Evolutionary conservation across 768 basidiomycete genomes (phyloP), one percentile per base, ranked within the genome.

Genomic region (Flagelloscypha sp.): DNA sequence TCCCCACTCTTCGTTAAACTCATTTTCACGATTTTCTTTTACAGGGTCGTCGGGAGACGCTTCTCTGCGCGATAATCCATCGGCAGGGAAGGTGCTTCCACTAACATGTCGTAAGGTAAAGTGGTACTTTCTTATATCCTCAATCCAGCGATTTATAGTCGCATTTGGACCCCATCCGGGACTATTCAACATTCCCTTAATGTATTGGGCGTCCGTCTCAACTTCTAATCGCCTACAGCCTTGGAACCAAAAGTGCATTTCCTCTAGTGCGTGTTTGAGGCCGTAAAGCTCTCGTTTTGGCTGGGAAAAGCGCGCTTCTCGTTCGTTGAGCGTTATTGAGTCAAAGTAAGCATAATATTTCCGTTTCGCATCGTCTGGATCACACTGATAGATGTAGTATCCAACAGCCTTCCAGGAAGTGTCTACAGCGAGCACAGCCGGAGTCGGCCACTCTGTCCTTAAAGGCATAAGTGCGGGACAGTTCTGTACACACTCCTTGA

Each of bases 271-370:
- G 0, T 54, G 42, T 31, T 42, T 62, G 0, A 60, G 25, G 1
- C 62, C 54, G 33, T 57, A 64, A 0, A 62, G 43, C 41, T 63
- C 59, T 0, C 60, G 28, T 24, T 64, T 63, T 0, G 55, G 46
- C 27, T 63, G 59, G 3, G 55, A 58, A 40, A 57, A 62, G 12
- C 44, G 30, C 3, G 44, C 24, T 39, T 60, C 48, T 2, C 30
- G 29, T 2, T 57, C 18, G 41, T 56, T 59, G 20, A 55, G 23
- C 3, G 43, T 32, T 0, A 62, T 52, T 0, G 57, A 62, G 0
- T 57, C 42, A 22, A 57, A 65, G 0, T 42, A 37, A 0, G 47
- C 43, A 2, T 45, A 55, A 15, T 44, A 51, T 0, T 42, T 33
- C 4, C 40, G 30, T 11, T 33, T 19, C 0, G 41, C 32, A 27